These are phyloP conservation scores for Rhypophila decipiens DNA, from an alignment of 495 filamentous ascomycete genomes.

Conservation along the genomic window DNA sequence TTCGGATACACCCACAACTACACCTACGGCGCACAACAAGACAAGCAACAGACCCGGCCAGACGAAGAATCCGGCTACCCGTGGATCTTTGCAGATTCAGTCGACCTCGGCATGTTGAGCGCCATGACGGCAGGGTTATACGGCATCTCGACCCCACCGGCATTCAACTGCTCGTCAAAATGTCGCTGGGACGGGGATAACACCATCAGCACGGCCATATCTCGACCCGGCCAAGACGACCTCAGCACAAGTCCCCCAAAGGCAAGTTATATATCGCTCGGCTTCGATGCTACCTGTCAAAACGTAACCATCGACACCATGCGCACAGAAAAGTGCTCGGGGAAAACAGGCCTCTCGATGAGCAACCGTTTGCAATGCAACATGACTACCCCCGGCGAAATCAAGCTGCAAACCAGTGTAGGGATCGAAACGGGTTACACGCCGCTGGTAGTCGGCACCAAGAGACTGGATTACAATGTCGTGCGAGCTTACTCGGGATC, in stretches of 20 bases:
- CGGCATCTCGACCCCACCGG: neutral
- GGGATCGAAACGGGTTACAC: neutral
- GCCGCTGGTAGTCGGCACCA: neutral
- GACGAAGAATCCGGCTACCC: neutral
- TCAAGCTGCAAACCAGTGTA: neutral
- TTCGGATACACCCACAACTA: neutral
- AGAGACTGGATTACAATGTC: neutral
- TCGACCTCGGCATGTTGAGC: neutral
- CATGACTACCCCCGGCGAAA: neutral
- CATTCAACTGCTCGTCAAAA: neutral
- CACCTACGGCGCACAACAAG: neutral
- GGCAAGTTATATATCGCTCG: neutral
- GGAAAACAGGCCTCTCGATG: neutral
- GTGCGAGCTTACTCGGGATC: neutral
- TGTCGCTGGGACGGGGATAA: too few relatives aligned
- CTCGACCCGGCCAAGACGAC: too few relatives aligned
- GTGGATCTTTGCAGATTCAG: neutral
- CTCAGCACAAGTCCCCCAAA: too few relatives aligned
- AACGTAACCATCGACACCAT: neutral
- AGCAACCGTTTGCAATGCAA: neutral
- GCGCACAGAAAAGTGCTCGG: neutral
- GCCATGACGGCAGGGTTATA: neutral
- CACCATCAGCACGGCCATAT: too few relatives aligned
- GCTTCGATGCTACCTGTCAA: neutral
- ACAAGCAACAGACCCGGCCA: neutral